Percentiles rank a stretch among this genome's conserved stretches.
phyloP scores from a whole-genome alignment of 495 filamentous ascomycete species.

The Talaromyces nanjingensis region DNA sequence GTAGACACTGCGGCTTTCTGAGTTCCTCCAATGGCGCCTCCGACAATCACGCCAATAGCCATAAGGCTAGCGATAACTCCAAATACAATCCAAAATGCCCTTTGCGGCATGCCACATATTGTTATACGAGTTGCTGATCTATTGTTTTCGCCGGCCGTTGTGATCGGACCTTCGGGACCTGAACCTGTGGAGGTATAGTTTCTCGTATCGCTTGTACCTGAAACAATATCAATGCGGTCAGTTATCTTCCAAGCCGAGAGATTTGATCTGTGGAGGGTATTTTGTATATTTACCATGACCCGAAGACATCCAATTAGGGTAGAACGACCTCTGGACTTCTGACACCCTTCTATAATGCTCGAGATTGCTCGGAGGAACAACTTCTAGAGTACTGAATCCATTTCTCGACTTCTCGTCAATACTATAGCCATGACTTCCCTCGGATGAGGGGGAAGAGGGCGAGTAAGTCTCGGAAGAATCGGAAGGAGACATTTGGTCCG shows the following conservation, averaged over 20 bases:
- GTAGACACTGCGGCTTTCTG: neutral
- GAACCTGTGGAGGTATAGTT: neutral
- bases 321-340: neutral
- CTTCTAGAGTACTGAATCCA: neutral
- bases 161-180: neutral
- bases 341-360: neutral
- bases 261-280: neutral
- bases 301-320: neutral
- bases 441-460: neutral
- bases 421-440: neutral
- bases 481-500: neutral
- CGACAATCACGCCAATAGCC: neutral
- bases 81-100: conserved; percentile 3
- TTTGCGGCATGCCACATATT: conserved; percentile 4
- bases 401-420: neutral
- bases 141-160: neutral
- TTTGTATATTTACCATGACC: neutral
- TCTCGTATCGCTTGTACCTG: neutral
- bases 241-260: neutral
- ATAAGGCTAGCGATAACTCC: neutral
- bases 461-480: neutral
- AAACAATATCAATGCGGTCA: neutral
- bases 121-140: neutral
- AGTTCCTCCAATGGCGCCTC: neutral
- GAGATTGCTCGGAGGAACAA: neutral